Conservation (phyloP, 192 early-diverging fungal species). For the Chytriomyces confervae region DNA sequence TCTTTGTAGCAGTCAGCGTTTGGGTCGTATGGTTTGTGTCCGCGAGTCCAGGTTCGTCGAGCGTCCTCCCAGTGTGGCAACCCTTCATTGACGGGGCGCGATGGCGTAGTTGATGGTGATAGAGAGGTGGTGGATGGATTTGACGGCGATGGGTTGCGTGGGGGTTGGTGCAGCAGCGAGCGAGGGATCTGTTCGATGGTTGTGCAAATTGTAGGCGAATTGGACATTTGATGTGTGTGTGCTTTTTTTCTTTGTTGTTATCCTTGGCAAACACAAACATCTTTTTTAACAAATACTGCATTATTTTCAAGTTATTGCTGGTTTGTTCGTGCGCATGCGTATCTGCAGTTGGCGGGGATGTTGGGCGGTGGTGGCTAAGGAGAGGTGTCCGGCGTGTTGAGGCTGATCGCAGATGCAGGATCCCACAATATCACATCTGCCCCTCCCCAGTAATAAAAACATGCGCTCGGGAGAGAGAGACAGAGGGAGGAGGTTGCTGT, state of each 20-base stretch:
- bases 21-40: slow-evolving; percentile 50
- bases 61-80: slow-evolving; percentile 42
- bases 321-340: too few species aligned
- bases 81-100: slow-evolving; percentile 11
- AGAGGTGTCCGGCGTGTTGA: neutral
- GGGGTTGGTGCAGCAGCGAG: neutral
- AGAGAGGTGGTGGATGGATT: neutral
- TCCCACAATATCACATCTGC: neutral
- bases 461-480: neutral
- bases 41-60: slow-evolving; percentile 43
- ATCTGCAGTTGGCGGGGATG: too few species aligned
- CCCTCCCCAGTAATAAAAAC: neutral
- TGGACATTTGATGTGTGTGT: too few species aligned
- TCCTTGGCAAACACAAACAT: too few species aligned
- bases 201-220: too few species aligned
- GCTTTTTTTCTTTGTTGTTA: too few species aligned
- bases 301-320: too few species aligned
- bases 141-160: neutral
- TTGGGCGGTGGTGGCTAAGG: too few species aligned
- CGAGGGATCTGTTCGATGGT: too few species aligned
- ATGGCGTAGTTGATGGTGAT: neutral
- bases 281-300: too few species aligned
- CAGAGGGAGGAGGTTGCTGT: too few species aligned
- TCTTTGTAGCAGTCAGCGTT: slow-evolving; percentile 21
- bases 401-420: neutral